phyloP scores from a whole-genome alignment of 225 moss, liverwort and hornwort genomes.

The Pseudoscleropodium purum region DNA sequence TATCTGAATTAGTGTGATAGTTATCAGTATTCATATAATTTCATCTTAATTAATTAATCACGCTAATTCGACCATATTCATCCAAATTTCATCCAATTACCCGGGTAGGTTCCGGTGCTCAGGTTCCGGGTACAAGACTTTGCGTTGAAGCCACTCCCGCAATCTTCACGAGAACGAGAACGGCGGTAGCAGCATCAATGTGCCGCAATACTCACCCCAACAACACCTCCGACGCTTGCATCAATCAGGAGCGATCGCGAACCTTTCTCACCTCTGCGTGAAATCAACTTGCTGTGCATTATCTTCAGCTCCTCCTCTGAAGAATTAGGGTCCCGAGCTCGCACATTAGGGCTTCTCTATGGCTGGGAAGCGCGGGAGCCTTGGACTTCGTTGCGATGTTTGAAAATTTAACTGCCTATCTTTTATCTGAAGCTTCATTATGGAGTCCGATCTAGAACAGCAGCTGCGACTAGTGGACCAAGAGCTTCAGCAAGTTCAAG shows the following conservation, averaged over 20 bases:
- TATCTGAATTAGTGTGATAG: not conserved
- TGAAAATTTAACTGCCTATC: not conserved
- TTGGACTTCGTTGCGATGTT: not conserved
- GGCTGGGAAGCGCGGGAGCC: not conserved
- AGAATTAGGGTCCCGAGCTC: not conserved
- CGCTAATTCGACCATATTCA: not conserved
- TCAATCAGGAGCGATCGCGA: not conserved
- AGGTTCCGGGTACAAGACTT: not conserved
- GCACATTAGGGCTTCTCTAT: constrained; percentile 6
- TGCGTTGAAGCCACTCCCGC: not conserved
- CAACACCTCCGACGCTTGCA: not conserved
- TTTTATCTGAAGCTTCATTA: not conserved
- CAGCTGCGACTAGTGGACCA: constrained; percentile 72
- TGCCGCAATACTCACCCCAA: not conserved
- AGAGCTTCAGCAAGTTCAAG: constrained; percentile 87
- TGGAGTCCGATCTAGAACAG: constrained; percentile 69
- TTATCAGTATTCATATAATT: not conserved
- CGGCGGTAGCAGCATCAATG: not conserved
- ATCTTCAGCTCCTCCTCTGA: not conserved
- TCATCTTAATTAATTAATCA: not conserved
- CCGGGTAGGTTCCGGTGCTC: not conserved
- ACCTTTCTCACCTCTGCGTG: too few species aligned
- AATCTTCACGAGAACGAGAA: not conserved
- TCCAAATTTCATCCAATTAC: not conserved
- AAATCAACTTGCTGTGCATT: not conserved